phyloP scores from a whole-genome alignment of 495 filamentous ascomycete species.

The Rusavskia elegans region DNA sequence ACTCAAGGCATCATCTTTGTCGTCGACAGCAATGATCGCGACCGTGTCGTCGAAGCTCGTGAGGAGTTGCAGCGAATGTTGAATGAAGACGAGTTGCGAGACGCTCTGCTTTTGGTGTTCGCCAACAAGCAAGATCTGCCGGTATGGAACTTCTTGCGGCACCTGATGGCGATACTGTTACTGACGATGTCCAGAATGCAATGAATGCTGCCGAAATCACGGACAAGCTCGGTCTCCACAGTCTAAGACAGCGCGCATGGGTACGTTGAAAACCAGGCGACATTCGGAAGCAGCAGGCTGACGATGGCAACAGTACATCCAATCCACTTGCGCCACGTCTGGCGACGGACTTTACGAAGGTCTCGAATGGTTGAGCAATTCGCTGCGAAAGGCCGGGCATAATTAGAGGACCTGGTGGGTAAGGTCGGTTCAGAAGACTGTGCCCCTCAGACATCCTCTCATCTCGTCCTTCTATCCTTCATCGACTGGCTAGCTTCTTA shows the following conservation, averaged over 20 bases:
- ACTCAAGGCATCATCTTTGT: constrained; percentile 99
- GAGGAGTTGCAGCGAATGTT: constrained; percentile 99
- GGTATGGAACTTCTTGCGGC: constrained; percentile 34
- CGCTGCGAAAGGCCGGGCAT: constrained; percentile 81
- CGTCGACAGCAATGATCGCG: constrained; percentile 98
- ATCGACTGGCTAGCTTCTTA: neutral
- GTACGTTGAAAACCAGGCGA: constrained; percentile 39
- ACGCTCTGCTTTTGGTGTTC: constrained; percentile 94
- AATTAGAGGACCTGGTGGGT: constrained; percentile 33
- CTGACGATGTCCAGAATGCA: constrained; percentile 52
- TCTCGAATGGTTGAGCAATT: constrained; percentile 96
- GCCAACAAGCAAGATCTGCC: constrained; percentile 99
- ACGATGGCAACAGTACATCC: constrained; percentile 63
- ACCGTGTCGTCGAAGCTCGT: constrained; percentile 96
- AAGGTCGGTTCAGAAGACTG: neutral
- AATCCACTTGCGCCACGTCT: constrained; percentile 98
- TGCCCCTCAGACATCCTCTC: neutral
- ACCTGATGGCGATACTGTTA: neutral
- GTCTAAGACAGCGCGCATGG: constrained; percentile 93
- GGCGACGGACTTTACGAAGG: constrained; percentile 99
- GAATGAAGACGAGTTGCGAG: constrained; percentile 98
- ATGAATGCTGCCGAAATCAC: constrained; percentile 99
- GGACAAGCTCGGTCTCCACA: constrained; percentile 98
- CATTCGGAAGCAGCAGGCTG: constrained; percentile 7
- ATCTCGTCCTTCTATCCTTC: neutral